These are phyloP conservation scores for Trifolium dubium DNA, from an alignment of 306 rosid species.

Conservation along the genomic window DNA sequence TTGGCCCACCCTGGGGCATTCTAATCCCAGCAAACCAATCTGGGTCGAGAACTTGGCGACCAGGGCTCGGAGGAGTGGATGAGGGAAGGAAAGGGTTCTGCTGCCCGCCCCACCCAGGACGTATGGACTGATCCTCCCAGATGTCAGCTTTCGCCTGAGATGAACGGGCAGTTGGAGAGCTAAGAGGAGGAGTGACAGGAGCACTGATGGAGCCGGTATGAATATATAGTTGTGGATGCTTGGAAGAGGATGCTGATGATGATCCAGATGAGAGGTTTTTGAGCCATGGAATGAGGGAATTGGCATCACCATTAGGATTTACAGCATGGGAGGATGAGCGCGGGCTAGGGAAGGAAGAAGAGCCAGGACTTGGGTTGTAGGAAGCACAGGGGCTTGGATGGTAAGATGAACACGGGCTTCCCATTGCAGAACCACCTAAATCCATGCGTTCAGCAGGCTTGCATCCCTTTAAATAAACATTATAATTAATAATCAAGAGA, in stretches of 20 bases:
- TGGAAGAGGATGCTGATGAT: conserved; percentile 78
- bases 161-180: conserved; percentile 84
- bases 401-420: conserved; percentile 79
- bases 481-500: background rate
- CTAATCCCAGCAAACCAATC: conserved; percentile 79
- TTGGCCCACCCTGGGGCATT: conserved; percentile 69
- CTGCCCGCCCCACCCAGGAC: conserved; percentile 59
- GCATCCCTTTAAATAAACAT: conserved; percentile 71
- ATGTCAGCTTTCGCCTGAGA: conserved; percentile 57
- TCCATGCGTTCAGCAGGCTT: conserved; percentile 75
- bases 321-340: conserved; percentile 69
- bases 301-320: conserved; percentile 63
- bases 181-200: conserved; percentile 91
- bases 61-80: conserved; percentile 89
- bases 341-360: conserved; percentile 91
- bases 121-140: conserved; percentile 65
- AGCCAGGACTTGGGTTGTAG: conserved; percentile 88
- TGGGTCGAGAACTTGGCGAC: conserved; percentile 65
- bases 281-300: conserved; percentile 91
- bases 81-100: conserved; percentile 67
- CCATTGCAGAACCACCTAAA: conserved; percentile 63
- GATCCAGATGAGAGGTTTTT: conserved; percentile 82
- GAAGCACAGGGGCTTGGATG: conserved; percentile 83
- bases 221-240: conserved; percentile 62
- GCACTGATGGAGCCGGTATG: conserved; percentile 81